Conservation (phyloP, 208 protist species). For the Trichomonas tenax region DNA sequence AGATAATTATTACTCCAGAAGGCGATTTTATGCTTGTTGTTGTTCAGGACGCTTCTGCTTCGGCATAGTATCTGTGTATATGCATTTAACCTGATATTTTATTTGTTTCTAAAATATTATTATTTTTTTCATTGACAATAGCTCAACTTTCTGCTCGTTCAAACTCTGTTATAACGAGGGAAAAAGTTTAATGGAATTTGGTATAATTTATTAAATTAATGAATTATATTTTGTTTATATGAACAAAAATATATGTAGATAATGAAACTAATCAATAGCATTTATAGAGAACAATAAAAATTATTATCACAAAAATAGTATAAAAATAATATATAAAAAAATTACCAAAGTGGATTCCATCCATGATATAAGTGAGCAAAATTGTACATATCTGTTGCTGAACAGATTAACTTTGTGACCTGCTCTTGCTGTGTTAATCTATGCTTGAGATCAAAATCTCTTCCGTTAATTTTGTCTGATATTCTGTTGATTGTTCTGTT, state of each 20-base stretch:
- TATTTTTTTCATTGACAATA: no score
- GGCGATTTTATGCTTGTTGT: not conserved
- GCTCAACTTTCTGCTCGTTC: no score
- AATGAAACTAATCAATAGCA: not conserved
- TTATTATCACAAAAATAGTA: not conserved
- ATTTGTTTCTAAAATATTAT: no score
- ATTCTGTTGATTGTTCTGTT: not conserved
- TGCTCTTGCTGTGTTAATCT: not conserved
- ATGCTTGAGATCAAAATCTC: not conserved
- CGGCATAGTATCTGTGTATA: not conserved
- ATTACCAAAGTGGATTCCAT: constrained; percentile 8
- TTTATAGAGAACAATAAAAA: not conserved
- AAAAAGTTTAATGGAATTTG: no score
- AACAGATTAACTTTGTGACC: not conserved
- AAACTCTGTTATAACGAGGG: no score
- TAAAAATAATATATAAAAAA: not conserved
- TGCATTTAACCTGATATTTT: no score
- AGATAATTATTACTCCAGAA: constrained; percentile 1
- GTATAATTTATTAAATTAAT: no score
- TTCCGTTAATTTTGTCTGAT: not conserved
- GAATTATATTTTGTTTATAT: no score
- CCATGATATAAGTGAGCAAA: not conserved
- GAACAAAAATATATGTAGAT: no score
- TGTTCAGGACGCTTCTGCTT: not conserved
- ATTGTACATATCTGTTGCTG: not conserved